Evolutionary conservation across 768 basidiomycete genomes (phyloP).

Genomic region (Russula emetica): DNA sequence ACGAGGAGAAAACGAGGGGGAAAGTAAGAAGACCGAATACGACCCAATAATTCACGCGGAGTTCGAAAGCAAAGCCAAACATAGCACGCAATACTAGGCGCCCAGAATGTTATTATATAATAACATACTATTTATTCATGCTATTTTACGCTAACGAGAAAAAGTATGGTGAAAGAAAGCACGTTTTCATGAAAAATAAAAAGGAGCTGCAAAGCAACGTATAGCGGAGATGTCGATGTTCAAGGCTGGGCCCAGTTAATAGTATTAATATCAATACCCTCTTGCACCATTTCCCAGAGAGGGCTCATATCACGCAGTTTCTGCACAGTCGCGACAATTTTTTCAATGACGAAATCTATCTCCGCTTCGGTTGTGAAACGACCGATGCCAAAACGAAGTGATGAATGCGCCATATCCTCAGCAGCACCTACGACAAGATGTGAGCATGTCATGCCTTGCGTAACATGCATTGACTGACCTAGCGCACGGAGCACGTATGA

Average conservation of each 20-base stretch:
- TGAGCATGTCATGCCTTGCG: slow-evolving; percentile 1
- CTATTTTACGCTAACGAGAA: neutral
- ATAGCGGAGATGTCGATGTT: slow-evolving; percentile 19
- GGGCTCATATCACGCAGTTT: slow-evolving; percentile 95
- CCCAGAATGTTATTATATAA: neutral
- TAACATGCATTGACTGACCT: slow-evolving; percentile 42
- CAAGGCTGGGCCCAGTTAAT: slow-evolving; percentile 88
- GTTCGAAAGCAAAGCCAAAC: slow-evolving; percentile 20
- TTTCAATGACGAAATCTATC: slow-evolving; percentile 87
- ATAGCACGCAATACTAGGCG: slow-evolving; percentile 14
- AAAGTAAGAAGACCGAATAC: neutral
- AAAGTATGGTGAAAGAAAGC: neutral
- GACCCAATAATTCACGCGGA: slow-evolving; percentile 20
- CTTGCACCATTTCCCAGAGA: slow-evolving; percentile 99
- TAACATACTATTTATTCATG: neutral
- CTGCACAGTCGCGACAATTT: slow-evolving; percentile 83
- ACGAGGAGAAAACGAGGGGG: slow-evolving; percentile 27
- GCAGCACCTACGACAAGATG: slow-evolving; percentile 60
- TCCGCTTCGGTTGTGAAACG: slow-evolving; percentile 98
- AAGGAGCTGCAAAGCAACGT: neutral
- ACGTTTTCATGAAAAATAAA: neutral
- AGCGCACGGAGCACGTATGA: slow-evolving; percentile 97
- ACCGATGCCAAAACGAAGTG: slow-evolving; percentile 94
- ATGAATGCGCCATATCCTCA: slow-evolving; percentile 99
- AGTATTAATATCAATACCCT: slow-evolving; percentile 91